Base-by-base conservation (phyloP, 805 yeast species). In the Sugiyamaella valdiviana region DNA sequence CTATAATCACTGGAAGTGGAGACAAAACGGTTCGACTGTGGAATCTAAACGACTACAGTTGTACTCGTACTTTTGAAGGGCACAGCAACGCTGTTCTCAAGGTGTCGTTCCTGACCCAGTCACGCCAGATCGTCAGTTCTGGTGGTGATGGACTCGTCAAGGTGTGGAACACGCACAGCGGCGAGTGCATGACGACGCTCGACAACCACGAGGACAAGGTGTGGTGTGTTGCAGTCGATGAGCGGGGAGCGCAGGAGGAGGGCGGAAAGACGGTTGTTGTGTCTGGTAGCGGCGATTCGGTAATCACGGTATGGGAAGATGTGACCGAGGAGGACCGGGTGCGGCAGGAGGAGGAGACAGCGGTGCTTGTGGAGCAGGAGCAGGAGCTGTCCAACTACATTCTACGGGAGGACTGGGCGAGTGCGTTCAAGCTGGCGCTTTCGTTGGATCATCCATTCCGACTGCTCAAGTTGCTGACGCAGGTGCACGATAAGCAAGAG, bases 71-170 rank as follows among this genome's bases (percentile, higher is more conserved):
- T 2, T 82, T 90, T 62, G 97, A 93, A 68, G 96, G 98, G 2
- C 97, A 90, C 65, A 79, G 95, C 10, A 91, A 89, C 61, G 85
- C 97, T 0, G 90, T 93, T 2, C 93, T 91, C 66, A 78, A 93
- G 66, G 83, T 83, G 41, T 71, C 76, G 24, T 88, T 87, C 61
- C 71, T 85, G 50, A 78, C 81, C 53, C 74, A 73, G 44, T 80
- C 82, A 55, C 77, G 77, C 45, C 93, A 85, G 63, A 60, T 91
- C 3, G 74, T 64, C 26, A 64, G 83, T 38, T 78, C 89, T 17
- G 97, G 96, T 38, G 98, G 98, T 12, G 99, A 93, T 68, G 98
- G 98, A 1, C 75, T 93, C 45, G 76, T 93, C 50, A 91, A 93
- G 64, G 70, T 93, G 4, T 93, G 99, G 99, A 95, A 88, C 60